Evolutionary conservation across 305 asterid species (phyloP).

Genomic region (Salvia sclarea): DNA sequence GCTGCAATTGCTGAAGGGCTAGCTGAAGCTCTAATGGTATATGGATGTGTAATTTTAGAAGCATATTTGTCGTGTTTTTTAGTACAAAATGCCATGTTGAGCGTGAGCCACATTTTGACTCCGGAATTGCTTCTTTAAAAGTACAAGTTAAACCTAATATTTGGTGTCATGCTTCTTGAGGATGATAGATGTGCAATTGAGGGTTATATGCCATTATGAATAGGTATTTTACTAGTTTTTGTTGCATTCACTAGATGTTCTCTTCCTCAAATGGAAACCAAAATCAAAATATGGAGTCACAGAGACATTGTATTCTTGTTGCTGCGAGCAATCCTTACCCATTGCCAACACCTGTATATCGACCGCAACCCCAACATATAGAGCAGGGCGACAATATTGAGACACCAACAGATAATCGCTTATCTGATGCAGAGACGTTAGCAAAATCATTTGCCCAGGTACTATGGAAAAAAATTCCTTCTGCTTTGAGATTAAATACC

Average conservation of each 20-base stretch:
- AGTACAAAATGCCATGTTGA: constrained; percentile 5
- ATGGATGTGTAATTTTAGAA: constrained; percentile 26
- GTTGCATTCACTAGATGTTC: constrained; percentile 62
- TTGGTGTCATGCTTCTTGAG: not conserved
- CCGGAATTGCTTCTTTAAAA: not conserved
- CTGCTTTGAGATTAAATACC: constrained; percentile 8
- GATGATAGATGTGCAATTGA: too few species aligned
- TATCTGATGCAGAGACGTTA: constrained; percentile 82
- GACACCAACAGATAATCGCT: constrained; percentile 58
- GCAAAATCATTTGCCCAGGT: constrained; percentile 93
- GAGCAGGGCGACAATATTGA: constrained; percentile 62
- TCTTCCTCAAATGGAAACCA: constrained; percentile 59
- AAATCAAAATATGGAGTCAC: constrained; percentile 68
- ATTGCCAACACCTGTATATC: constrained; percentile 79
- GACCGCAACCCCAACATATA: constrained; percentile 57
- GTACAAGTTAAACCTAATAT: not conserved
- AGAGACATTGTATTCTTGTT: constrained; percentile 84
- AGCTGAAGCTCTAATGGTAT: constrained; percentile 89
- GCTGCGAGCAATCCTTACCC: constrained; percentile 97
- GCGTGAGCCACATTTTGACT: not conserved
- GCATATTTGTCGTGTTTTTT: constrained; percentile 2
- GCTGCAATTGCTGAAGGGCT: constrained; percentile 99
- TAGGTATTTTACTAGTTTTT: constrained; percentile 23
- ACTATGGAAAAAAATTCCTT: constrained; percentile 18
- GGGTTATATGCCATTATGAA: not conserved